Evolutionary conservation across 306 rosid species (phyloP).

Genomic region (Rosa rugosa): DNA sequence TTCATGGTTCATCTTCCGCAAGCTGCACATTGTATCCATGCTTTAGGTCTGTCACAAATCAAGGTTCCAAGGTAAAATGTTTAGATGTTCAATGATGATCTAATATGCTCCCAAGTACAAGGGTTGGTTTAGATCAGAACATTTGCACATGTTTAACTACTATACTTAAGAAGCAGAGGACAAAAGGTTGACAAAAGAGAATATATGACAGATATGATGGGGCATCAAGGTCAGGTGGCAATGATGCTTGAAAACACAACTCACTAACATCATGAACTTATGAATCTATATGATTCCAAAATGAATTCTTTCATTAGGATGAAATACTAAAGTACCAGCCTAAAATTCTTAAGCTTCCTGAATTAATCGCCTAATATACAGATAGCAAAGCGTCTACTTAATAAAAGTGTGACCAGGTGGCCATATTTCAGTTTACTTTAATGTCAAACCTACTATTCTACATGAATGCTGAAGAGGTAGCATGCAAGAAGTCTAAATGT

Average conservation of each 20-base stretch:
- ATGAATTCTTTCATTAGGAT: neutral
- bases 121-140: neutral
- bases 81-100: constrained; percentile 18
- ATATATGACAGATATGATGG: neutral
- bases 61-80: constrained; percentile 31
- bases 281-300: neutral
- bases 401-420: neutral
- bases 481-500: neutral
- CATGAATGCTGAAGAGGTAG: neutral
- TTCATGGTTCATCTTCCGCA: constrained; percentile 62
- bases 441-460: neutral
- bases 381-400: neutral
- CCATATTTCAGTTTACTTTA: neutral
- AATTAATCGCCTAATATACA: neutral
- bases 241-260: neutral
- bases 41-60: constrained; percentile 62
- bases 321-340: neutral
- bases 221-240: neutral
- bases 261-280: neutral
- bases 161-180: neutral
- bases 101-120: neutral
- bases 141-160: neutral
- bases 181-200: neutral
- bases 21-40: constrained; percentile 70
- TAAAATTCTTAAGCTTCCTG: neutral